Conservation (phyloP, 2,329 filamentous ascomycete genomes). For the Aspergillus pseudoterreus region DNA sequence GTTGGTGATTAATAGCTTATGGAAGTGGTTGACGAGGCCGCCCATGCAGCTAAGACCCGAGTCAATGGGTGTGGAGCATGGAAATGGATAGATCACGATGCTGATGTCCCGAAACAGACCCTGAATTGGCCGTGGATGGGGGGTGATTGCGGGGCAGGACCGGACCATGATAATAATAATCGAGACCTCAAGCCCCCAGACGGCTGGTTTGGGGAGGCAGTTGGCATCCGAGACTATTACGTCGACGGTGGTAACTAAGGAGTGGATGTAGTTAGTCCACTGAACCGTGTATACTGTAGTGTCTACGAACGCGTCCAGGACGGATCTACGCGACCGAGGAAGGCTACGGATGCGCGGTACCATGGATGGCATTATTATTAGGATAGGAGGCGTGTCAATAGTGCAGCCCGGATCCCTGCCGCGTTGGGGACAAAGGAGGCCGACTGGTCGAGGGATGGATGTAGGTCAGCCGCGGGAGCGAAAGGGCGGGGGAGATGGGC, state of each 20-base stretch:
- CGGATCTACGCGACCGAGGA: neutral
- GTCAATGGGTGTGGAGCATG: neutral
- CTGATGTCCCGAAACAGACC: neutral
- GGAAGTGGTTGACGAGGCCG: neutral
- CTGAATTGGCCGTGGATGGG: neutral
- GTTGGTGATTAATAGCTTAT: neutral
- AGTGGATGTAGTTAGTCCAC: neutral
- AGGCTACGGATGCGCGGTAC: neutral
- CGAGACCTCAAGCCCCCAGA: neutral
- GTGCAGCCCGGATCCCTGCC: neutral
- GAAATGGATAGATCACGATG: neutral
- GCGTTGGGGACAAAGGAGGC: neutral
- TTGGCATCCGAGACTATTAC: neutral
- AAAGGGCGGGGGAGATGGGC: neutral
- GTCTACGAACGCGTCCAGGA: neutral
- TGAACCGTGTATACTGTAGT: neutral
- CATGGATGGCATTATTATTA: neutral
- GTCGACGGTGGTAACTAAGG: neutral
- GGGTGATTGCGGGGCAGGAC: neutral
- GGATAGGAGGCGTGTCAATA: neutral
- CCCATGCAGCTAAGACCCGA: neutral
- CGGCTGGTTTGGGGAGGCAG: too few relatives aligned
- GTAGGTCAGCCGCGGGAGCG: constrained; percentile 3
- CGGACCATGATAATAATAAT: neutral
- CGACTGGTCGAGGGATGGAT: constrained; percentile 6